Base-by-base conservation (phyloP, 257 asterid species). In the Salvia splendens region DNA sequence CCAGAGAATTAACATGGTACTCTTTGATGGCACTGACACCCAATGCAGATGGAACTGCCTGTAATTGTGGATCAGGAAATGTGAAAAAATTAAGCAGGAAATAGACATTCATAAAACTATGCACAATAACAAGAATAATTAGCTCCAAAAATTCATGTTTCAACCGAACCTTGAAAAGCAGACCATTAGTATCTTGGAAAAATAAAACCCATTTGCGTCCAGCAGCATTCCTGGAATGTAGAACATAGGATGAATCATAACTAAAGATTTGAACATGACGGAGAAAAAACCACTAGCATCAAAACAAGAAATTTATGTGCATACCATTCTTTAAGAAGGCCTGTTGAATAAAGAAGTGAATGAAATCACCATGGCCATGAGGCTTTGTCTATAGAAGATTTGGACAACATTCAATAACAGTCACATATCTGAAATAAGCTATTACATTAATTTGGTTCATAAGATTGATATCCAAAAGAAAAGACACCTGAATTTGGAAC, bases 351-450 rank as follows among this genome's bases (percentile, higher is more conserved):
- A 46, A 93, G 95, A 85, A 93, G 96, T 45, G 97, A 86, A 79
- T 93, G 99, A 77, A 93, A 70, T 93, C 99, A 56, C 99, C 99
- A 78, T 93, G 99, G 69, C 99, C 99, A 69, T 93, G 99, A 69
- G 99, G 99, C 80, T 93, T 93, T 76, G 96, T 93, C 99, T 93
- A 72, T n/a, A 73, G 68, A 72, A 58, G 46, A 77, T 7, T 28
- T 9, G 33, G 12, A 20, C n/a, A 40, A 66, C 33, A 50, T n/a
- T 63, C 20, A 69, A 40, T 57, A 69, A 68, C 54, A 56, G 35
- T 59, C 64, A 50, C 52, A 65, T 59, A 17, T 40, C 28, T 61
- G 61, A 50, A 64, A 71, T 59, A 68, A 35, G 24, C 45, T 49
- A 33, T 40, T 8, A 12, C 48, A 46, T n/a, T 54, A 38, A n/a